phyloP scores from a whole-genome alignment of 345 rosid genomes.

The Luvunga scandens region DNA sequence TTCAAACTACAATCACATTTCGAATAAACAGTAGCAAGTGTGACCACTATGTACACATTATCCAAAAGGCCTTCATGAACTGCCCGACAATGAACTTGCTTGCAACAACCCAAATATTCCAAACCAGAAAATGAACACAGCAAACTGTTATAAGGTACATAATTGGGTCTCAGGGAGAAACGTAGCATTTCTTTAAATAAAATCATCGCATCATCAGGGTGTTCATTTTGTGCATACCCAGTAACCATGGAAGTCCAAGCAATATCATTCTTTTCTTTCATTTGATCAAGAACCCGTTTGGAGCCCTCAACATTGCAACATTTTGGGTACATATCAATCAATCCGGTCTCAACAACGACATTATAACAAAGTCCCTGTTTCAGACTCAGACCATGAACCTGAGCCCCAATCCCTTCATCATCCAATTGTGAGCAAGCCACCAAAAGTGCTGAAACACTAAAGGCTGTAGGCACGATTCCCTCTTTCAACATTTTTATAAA shows the following conservation, averaged over 20 bases:
- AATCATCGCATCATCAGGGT: slow-evolving; percentile 30
- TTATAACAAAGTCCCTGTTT: slow-evolving; percentile 25
- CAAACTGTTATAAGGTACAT: slow-evolving; percentile 28
- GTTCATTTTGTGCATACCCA: slow-evolving; percentile 22
- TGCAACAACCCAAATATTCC: slow-evolving; percentile 22
- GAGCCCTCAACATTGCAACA: slow-evolving; percentile 23
- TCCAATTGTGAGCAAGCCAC: slow-evolving; percentile 31
- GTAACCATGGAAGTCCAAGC: slow-evolving; percentile 38
- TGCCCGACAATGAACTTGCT: slow-evolving; percentile 38
- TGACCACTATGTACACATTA: slow-evolving; percentile 18
- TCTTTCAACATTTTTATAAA: slow-evolving; percentile 20
- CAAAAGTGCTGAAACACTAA: slow-evolving; percentile 19
- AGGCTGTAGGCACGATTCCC: slow-evolving; percentile 14
- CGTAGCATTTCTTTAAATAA: slow-evolving; percentile 29
- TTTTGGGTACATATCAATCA: slow-evolving; percentile 34
- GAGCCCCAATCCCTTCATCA: slow-evolving; percentile 24
- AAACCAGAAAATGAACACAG: slow-evolving; percentile 30
- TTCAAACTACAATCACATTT: slow-evolving; percentile 24
- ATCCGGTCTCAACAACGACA: slow-evolving; percentile 32
- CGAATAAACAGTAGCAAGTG: slow-evolving; percentile 31
- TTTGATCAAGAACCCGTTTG: slow-evolving; percentile 20
- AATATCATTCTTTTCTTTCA: slow-evolving; percentile 25
- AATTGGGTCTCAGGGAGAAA: slow-evolving; percentile 18
- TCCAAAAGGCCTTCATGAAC: slow-evolving; percentile 28
- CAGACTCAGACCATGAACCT: slow-evolving; percentile 31